phyloP scores from a whole-genome alignment of 805 yeast species.

The Maudiozyma pseudohumilis region DNA sequence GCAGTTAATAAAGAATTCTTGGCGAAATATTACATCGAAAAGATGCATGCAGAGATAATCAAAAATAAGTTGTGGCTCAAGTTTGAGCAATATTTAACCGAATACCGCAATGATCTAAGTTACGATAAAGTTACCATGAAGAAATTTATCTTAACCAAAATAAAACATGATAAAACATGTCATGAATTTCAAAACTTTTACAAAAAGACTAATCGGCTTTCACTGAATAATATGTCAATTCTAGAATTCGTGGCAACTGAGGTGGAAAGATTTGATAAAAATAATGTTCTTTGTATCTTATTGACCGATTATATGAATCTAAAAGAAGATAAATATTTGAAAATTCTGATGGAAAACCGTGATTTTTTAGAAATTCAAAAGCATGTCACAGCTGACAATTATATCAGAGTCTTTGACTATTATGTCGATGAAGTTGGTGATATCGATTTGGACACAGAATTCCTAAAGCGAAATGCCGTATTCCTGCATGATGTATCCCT shows the following conservation, averaged over 20 bases:
- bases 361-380: slow-evolving; percentile 21
- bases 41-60: slow-evolving; percentile 14
- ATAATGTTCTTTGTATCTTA: slow-evolving; percentile 7
- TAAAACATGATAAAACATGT: slow-evolving; percentile 8
- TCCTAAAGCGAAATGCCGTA: slow-evolving; percentile 14
- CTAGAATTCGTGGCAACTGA: slow-evolving; percentile 2
- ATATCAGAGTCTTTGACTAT: slow-evolving; percentile 13
- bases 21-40: slow-evolving; percentile 18
- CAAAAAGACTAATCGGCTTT: slow-evolving; percentile 5
- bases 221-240: background rate
- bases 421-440: slow-evolving; percentile 9
- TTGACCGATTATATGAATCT: no score
- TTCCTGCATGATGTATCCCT: slow-evolving; percentile 4
- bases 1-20: slow-evolving; percentile 20
- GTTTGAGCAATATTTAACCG: slow-evolving; percentile 10
- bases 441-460: slow-evolving; percentile 8
- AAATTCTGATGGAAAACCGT: slow-evolving; percentile 13
- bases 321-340: slow-evolving; percentile 8
- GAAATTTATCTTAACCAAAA: slow-evolving; percentile 14
- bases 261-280: slow-evolving; percentile 15
- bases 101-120: slow-evolving; percentile 17
- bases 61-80: slow-evolving; percentile 12
- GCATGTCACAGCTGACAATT: slow-evolving; percentile 7
- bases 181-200: slow-evolving; percentile 7
- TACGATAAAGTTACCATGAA: slow-evolving; percentile 18